phyloP scores from a whole-genome alignment of 352 stramenopile species.

The Paralagenidium karlingii region DNA sequence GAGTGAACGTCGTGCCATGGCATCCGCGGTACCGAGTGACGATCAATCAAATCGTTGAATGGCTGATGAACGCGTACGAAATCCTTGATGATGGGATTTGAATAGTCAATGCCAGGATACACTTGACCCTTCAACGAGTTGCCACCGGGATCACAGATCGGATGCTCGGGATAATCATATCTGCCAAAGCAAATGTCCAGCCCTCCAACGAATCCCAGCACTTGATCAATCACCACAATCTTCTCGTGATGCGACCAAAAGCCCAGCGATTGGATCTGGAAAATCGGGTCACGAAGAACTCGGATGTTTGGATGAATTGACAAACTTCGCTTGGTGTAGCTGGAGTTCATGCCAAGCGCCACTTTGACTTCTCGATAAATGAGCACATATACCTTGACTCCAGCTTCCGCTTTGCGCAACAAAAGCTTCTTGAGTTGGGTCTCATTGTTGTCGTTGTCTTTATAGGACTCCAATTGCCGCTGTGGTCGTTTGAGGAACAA shows the following conservation, averaged over 20 bases:
- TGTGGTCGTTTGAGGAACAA: constrained; percentile 64
- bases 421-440: constrained; percentile 66
- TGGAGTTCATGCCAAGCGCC: constrained; percentile 80
- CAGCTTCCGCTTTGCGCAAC: constrained; percentile 61
- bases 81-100: constrained; percentile 84
- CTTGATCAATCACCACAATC: constrained; percentile 85
- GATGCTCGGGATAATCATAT: constrained; percentile 72
- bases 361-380: constrained; percentile 87
- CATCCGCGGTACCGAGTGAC: constrained; percentile 63
- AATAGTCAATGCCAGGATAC: constrained; percentile 82
- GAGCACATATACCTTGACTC: constrained; percentile 84
- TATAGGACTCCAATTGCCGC: constrained; percentile 27
- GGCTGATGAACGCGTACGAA: constrained; percentile 79
- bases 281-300: constrained; percentile 83
- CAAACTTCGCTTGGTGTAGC: constrained; percentile 71
- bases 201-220: constrained; percentile 65
- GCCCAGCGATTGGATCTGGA: constrained; percentile 80
- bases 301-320: constrained; percentile 80
- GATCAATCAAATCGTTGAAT: constrained; percentile 78
- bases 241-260: constrained; percentile 93
- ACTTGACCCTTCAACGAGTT: constrained; percentile 33
- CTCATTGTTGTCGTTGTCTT: constrained; percentile 48
- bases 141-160: constrained; percentile 49
- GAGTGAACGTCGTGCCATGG: constrained; percentile 85
- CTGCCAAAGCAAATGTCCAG: constrained; percentile 84